Evolutionary conservation across 2,329 filamentous ascomycete species (phyloP), one percentile per base, ranked within the genome.

Genomic region (Colletotrichum destructivum): DNA sequence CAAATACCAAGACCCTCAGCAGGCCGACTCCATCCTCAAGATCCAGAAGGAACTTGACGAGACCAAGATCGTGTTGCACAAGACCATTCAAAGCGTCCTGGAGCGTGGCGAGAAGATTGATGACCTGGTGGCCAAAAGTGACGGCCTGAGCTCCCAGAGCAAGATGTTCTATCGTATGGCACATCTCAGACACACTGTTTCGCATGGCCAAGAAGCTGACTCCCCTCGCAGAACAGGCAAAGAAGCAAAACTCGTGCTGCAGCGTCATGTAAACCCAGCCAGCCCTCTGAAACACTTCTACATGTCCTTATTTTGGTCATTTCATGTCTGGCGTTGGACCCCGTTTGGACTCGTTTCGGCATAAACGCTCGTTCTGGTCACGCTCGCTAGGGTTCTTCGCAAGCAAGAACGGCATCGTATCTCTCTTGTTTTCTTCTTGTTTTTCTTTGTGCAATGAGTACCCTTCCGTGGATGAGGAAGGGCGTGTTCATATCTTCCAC

Each of bases 21-120:
- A 97, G 84, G 95, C 94, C 75, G 95, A 97, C 84, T 96, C 92
- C 83, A 97, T 98, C 80, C 90, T 94, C 87, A 95, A 94, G 88
- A 98, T 99, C 78, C 96, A 98, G 83, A 93, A 94, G 84, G 95
- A 99, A 85, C 88, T 99, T 73, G 95, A 98, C 79, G 95, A 98
- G 88, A 98, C 96, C 73, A 98, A 98, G 89, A 95, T 97, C 79
- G 92, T 98, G 71, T 88, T 99, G 77, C 95, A 98, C 85, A 97
- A 98, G 89, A 98, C 96, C 55, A 98, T 98, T 78, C 93, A 97
- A 86, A 93, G 90, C 78, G 91, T 92, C 63, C 83, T 98, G 78
- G 92, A 98, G 86, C 90, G 96, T 73, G 96, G 95, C 52, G 95
- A 98, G 90, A 98, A 98, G 89, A 94, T 99, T 76, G 96, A 98